phyloP scores from a whole-genome alignment of 1,284 basidiomycete species.

The Trichosporon sp. region DNA sequence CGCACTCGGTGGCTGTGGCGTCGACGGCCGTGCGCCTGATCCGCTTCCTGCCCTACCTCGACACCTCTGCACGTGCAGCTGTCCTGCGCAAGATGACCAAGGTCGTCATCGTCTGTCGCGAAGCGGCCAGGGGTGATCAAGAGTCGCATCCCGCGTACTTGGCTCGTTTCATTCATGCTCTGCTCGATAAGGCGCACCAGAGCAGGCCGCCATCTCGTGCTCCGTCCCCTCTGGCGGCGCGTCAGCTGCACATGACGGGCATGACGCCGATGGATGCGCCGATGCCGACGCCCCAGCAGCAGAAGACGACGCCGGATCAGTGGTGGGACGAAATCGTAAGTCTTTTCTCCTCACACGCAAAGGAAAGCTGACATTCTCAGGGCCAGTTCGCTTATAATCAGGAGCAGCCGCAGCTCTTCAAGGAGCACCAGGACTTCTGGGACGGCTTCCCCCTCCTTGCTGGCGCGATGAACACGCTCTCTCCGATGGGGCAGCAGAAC shows the following conservation, averaged over 20 bases:
- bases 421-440: constrained; percentile 21
- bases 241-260: neutral
- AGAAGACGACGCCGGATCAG: constrained; percentile 18
- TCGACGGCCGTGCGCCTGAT: constrained; percentile 20
- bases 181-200: constrained; percentile 22
- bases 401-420: constrained; percentile 15
- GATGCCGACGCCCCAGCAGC: constrained; percentile 1
- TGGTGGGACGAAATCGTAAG: constrained; percentile 23
- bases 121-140: constrained; percentile 20
- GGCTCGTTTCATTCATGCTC: constrained; percentile 19
- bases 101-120: constrained; percentile 23
- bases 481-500: constrained; percentile 1
- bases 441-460: constrained; percentile 20
- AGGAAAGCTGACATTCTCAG: constrained; percentile 6
- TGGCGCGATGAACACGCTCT: constrained; percentile 17
- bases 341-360: neutral
- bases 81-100: constrained; percentile 19
- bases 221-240: neutral
- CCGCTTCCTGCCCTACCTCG: constrained; percentile 20
- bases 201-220: constrained; percentile 15
- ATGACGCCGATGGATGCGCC: constrained; percentile 1
- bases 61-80: constrained; percentile 13
- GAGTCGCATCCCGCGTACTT: constrained; percentile 20
- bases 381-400: constrained; percentile 19
- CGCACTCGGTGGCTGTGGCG: constrained; percentile 22